Conservation (phyloP, 305 asterid species). For the Fraxinus xanthoxyloides region DNA sequence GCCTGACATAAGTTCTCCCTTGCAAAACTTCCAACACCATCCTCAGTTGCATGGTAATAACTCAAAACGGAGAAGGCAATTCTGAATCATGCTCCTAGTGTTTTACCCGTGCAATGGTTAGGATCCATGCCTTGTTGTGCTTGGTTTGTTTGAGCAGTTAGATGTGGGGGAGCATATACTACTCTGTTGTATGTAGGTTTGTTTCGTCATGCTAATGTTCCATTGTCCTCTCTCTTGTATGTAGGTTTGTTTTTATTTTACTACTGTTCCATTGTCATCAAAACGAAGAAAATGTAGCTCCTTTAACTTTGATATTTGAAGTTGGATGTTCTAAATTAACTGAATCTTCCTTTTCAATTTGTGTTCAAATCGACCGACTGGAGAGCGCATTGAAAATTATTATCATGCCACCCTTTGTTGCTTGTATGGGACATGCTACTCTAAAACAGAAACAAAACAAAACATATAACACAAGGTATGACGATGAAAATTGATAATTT, state of each 20-base stretch:
- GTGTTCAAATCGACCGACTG: neutral
- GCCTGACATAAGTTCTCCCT: constrained; percentile 55
- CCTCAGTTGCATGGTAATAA: constrained; percentile 29
- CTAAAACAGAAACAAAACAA: neutral
- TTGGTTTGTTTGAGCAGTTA: neutral
- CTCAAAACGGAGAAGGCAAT: constrained; percentile 49
- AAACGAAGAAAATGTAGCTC: neutral
- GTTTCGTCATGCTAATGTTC: neutral
- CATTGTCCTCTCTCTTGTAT: neutral
- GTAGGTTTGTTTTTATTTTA: neutral
- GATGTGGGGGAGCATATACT: neutral
- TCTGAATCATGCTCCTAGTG: constrained; percentile 21
- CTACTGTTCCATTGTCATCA: neutral
- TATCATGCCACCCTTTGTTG: neutral
- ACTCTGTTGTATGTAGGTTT: neutral
- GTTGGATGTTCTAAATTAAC: neutral
- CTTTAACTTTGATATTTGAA: neutral
- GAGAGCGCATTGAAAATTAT: neutral
- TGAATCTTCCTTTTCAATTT: neutral
- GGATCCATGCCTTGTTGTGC: neutral
- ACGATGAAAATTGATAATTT: neutral
- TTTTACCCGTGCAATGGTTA: neutral
- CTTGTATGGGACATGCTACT: neutral
- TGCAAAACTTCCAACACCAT: constrained; percentile 27
- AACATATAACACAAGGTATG: neutral